These are phyloP conservation scores for Geranium rotundifolium DNA, from an alignment of 345 rosid species.

Conservation along the genomic window DNA sequence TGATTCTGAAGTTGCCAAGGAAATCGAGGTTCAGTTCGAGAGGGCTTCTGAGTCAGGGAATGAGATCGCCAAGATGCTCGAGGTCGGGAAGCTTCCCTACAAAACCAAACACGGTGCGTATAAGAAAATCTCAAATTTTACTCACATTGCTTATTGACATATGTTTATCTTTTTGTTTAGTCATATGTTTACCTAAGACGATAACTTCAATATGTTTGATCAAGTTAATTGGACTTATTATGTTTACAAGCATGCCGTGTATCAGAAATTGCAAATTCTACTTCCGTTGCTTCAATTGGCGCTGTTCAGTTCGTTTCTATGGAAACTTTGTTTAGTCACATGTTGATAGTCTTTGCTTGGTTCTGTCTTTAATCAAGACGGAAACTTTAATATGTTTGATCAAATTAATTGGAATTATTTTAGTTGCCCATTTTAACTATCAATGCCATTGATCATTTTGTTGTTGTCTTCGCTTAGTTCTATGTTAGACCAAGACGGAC, in stretches of 20 bases:
- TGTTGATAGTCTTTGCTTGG: no score
- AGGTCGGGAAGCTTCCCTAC: constrained; percentile 71
- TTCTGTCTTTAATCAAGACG: not conserved
- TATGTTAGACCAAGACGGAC: not conserved
- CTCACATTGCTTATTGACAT: no score
- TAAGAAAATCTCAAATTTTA: no score
- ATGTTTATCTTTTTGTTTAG: no score
- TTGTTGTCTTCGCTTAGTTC: no score
- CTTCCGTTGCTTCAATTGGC: no score
- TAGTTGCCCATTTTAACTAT: constrained; percentile 2
- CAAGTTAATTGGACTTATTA: constrained; percentile 5
- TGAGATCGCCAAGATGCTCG: constrained; percentile 80
- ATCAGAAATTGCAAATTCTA: not conserved
- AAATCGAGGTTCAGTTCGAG: constrained; percentile 58
- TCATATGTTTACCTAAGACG: no score
- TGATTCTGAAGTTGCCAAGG: constrained; percentile 46
- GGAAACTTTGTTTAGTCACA: not conserved
- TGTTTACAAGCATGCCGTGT: no score
- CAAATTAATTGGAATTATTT: constrained; percentile 4
- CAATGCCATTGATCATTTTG: constrained; percentile 14
- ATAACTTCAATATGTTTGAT: not conserved
- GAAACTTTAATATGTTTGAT: not conserved
- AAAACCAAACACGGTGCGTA: constrained; percentile 57
- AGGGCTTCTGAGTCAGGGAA: constrained; percentile 73
- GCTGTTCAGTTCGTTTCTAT: no score